Conservation (phyloP, 768 basidiomycete genomes). For the Mycena alexandri region DNA sequence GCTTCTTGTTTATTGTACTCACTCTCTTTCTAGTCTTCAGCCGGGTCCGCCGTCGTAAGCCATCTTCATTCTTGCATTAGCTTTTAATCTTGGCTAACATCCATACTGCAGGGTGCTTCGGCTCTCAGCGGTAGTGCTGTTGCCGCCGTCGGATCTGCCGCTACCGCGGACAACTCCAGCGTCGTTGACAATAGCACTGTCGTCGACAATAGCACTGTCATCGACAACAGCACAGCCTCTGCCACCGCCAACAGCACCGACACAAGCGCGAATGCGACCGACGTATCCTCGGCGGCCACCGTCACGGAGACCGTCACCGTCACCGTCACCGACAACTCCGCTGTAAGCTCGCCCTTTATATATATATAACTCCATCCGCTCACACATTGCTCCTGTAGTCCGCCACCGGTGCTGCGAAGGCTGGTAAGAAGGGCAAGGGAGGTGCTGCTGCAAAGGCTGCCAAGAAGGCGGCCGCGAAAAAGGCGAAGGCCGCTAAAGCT, state of each 20-base stretch:
- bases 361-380: too few species aligned
- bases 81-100: too few species aligned
- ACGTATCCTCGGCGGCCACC: slow-evolving; percentile 22
- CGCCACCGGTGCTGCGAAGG: slow-evolving; percentile 26
- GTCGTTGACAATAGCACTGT: slow-evolving; percentile 21
- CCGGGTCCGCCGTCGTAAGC: background rate
- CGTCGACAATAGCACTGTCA: slow-evolving; percentile 17
- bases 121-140: background rate
- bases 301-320: slow-evolving; percentile 39
- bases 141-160: slow-evolving; percentile 13
- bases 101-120: too few species aligned
- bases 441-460: slow-evolving; percentile 11
- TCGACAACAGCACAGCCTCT: slow-evolving; percentile 24
- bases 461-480: slow-evolving; percentile 5
- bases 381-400: slow-evolving; percentile 21
- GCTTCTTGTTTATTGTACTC: background rate
- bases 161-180: slow-evolving; percentile 12
- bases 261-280: slow-evolving; percentile 9
- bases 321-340: slow-evolving; percentile 38
- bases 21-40: background rate
- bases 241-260: slow-evolving; percentile 14
- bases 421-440: slow-evolving; percentile 11
- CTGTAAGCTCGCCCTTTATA: slow-evolving; percentile 30
- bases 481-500: slow-evolving; percentile 10
- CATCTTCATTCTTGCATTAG: background rate